These are phyloP conservation scores for Tulasnella sp. DNA, from an alignment of 768 basidiomycete genomes.

Conservation along the genomic window DNA sequence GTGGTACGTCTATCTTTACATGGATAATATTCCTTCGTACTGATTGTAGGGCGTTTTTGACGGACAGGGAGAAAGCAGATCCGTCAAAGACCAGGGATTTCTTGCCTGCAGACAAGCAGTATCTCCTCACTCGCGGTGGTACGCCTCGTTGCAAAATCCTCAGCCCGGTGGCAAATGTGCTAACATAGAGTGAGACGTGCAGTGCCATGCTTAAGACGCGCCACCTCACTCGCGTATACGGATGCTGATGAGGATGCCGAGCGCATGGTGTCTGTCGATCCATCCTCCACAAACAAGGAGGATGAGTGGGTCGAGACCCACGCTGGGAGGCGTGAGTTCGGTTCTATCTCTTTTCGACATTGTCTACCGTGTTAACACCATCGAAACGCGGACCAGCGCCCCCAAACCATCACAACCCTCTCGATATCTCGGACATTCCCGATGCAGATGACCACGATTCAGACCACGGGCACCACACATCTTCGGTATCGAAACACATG, in stretches of 20 bases:
- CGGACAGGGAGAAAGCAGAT: conserved; percentile 86
- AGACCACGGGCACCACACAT: conserved; percentile 27
- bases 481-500: conserved; percentile 27
- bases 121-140: conserved; percentile 84
- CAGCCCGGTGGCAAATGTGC: not conserved
- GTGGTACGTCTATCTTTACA: conserved; percentile 58
- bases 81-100: conserved; percentile 81
- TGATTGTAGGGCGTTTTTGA: conserved; percentile 26
- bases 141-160: conserved; percentile 29
- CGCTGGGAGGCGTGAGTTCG: conserved; percentile 55
- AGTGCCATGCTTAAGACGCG: conserved; percentile 94
- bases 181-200: not conserved
- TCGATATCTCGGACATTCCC: conserved; percentile 79
- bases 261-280: conserved; percentile 67
- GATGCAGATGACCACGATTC: conserved; percentile 59
- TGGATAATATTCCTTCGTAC: not conserved
- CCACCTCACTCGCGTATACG: conserved; percentile 86
- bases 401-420: conserved; percentile 45
- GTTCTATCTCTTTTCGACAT: not conserved
- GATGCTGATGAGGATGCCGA: conserved; percentile 97
- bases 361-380: conserved; percentile 1
- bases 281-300: conserved; percentile 50
- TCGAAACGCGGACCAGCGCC: not conserved
- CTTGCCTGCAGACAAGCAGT: conserved; percentile 94
- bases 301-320: conserved; percentile 99